phyloP scores from a whole-genome alignment of 306 rosid species.

The Vachellia pachyceras region DNA sequence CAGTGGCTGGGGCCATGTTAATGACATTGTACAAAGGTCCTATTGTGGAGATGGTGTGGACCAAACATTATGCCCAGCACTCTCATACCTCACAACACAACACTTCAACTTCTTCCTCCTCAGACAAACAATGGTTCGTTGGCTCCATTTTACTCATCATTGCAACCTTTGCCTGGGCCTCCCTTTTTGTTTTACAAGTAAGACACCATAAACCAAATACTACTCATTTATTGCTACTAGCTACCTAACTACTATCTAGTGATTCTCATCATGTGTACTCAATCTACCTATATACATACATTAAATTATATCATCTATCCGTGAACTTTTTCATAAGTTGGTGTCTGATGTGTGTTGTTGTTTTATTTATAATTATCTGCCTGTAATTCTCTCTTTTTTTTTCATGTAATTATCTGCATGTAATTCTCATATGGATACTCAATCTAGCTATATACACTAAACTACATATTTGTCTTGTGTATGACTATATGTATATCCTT shows the following conservation, averaged over 20 bases:
- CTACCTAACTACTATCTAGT: too few species aligned
- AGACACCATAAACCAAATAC: not conserved
- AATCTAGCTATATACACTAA: too few species aligned
- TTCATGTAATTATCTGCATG: too few species aligned
- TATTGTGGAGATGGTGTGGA: slow-evolving; percentile 67
- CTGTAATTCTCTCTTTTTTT: too few species aligned
- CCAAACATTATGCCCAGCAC: slow-evolving; percentile 39
- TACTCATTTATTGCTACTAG: not conserved
- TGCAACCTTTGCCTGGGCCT: slow-evolving; percentile 89
- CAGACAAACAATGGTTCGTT: slow-evolving; percentile 63
- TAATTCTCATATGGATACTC: too few species aligned
- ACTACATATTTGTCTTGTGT: too few species aligned
- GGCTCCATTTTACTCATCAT: slow-evolving; percentile 78
- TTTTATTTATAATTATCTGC: too few species aligned
- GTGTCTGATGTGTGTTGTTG: too few species aligned
- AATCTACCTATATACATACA: not conserved
- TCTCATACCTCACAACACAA: slow-evolving; percentile 23
- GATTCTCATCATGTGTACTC: not conserved
- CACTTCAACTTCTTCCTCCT: slow-evolving; percentile 21
- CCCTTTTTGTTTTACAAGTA: slow-evolving; percentile 90
- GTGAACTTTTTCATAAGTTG: too few species aligned
- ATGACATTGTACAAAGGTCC: slow-evolving; percentile 94
- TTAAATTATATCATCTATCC: too few species aligned
- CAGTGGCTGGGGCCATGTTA: slow-evolving; percentile 88
- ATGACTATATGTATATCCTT: too few species aligned